Evolutionary conservation across 257 asterid species (phyloP), one percentile per base, ranked within the genome.

Genomic region (Cordia subcordata): DNA sequence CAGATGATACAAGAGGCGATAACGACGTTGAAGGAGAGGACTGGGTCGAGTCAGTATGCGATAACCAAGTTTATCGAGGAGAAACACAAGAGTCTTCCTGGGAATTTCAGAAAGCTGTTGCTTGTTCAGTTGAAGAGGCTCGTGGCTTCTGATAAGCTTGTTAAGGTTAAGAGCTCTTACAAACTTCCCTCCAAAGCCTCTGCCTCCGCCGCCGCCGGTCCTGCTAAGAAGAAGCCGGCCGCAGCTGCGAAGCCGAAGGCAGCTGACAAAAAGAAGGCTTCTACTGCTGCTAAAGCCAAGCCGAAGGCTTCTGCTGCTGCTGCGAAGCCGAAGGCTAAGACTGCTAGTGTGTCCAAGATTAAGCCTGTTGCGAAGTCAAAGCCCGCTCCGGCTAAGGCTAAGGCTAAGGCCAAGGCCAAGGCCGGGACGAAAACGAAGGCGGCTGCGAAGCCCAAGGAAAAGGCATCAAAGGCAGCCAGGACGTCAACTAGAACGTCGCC

Each of bases 1-100:
- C 68, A 91, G 98, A 91, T 88, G 96, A 68, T 91, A 69, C 42
- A 76, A 67, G 96, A 85, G 0, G 96, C 96, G 61, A 83, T 91
- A 58, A 77, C 33, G 53, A 57, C 92, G 22, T 46, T 85, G 71
- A 85, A 91, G 77, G 98, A 91, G 21, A 71, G 61, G 61, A 77
- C 89, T 1, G 96, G 96, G 53, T 91, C 98, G 56, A 91, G 98
- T 18, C 98, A 82, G 58, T 69, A 80, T 37, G 98, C 98, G 15
- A 85, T 91, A 9, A 49, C 72, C 58, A 91, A 88, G 66, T 87
- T 82, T 68, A 75, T 79, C 10, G 96, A 85, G 18, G 94, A 85
- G 0, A 88, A 88, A 66, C 88, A 91, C 57, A 85, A 83, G 65
- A 72, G 21, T 51, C 81, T 91, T 18, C 94, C 96, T 0, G 11